phyloP scores from a whole-genome alignment of 2,329 filamentous ascomycete species.

The Tolypocladium album region DNA sequence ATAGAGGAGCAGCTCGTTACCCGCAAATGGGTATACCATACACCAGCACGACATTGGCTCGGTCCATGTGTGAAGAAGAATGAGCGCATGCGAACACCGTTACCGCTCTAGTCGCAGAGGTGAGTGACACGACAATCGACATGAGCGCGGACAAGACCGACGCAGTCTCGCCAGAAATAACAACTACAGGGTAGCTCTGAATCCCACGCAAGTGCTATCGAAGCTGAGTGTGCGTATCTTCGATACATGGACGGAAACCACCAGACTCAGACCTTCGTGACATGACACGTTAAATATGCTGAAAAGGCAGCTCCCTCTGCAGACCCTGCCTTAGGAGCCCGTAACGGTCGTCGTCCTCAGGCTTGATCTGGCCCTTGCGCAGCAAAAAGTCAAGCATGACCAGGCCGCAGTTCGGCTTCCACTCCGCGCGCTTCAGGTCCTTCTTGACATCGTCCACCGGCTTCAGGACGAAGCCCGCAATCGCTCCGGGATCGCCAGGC shows the following conservation, averaged over 20 bases:
- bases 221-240: not conserved
- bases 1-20: not conserved
- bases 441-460: constrained; percentile 18
- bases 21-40: not conserved
- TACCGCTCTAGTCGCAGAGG: not conserved
- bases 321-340: constrained; percentile 11
- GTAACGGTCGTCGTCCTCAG: constrained; percentile 12
- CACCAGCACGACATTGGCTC: not conserved
- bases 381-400: constrained; percentile 27
- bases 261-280: not conserved
- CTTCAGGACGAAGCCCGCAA: constrained; percentile 16
- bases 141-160: not conserved
- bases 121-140: not conserved
- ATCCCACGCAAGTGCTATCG: not conserved
- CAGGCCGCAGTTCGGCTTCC: constrained; percentile 29
- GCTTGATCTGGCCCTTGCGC: constrained; percentile 15
- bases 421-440: constrained; percentile 12
- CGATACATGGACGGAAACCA: not conserved
- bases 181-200: not conserved
- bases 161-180: not conserved
- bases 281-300: not conserved
- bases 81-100: not conserved
- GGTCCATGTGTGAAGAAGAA: not conserved
- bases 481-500: constrained; percentile 14
- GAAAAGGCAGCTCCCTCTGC: constrained; percentile 15